Conservation (phyloP, 768 basidiomycete genomes). For the Leccinum barrowsii region DNA sequence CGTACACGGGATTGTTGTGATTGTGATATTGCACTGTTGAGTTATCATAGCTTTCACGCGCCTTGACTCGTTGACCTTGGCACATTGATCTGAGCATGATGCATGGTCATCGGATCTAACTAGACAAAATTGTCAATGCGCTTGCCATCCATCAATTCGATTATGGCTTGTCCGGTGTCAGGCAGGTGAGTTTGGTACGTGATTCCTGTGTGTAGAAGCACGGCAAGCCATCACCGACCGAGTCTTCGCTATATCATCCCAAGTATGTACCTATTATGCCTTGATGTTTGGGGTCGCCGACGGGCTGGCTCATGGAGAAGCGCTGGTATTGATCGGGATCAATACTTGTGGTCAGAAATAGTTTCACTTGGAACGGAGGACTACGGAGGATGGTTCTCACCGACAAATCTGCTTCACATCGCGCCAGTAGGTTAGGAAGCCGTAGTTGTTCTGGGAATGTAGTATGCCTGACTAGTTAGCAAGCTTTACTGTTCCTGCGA, state of each 20-base stretch:
- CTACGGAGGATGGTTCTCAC: too few relatives aligned
- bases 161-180: neutral
- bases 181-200: constrained; percentile 3
- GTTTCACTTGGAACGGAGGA: too few relatives aligned
- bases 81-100: constrained; percentile 21
- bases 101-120: neutral
- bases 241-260: too few relatives aligned
- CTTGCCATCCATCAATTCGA: neutral
- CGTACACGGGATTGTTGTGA: neutral
- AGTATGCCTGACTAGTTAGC: neutral
- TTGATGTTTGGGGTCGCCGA: too few relatives aligned
- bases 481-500: neutral
- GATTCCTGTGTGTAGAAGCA: neutral
- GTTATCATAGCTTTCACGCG: constrained; percentile 17
- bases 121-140: neutral
- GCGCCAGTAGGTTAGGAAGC: too few relatives aligned
- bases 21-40: constrained; percentile 18
- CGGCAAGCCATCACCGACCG: too few relatives aligned
- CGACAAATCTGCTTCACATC: too few relatives aligned
- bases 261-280: neutral
- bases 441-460: neutral
- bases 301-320: neutral
- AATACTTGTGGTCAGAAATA: too few relatives aligned
- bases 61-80: constrained; percentile 20
- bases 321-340: neutral